Evolutionary conservation across 495 filamentous ascomycete species (phyloP), one percentile per base, ranked within the genome.

Genomic region (Penicillium ochrochloron): DNA sequence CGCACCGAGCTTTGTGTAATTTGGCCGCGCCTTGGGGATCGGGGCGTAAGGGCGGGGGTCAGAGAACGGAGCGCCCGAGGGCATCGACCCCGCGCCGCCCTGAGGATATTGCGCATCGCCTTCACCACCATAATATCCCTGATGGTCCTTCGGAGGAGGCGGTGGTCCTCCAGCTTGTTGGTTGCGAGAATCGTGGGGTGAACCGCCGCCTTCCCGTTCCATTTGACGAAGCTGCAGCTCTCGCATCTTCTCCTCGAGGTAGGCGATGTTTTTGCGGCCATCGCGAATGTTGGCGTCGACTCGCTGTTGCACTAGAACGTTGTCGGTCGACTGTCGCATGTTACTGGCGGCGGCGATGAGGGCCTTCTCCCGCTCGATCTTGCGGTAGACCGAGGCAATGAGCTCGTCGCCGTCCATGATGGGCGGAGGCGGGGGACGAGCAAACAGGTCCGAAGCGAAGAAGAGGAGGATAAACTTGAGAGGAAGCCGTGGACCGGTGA

Each of bases 331-430:
- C 80, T 92, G 91, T 82, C 93, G 90, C 92, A 99, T 96, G 62
- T 90, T 86, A 74, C 92, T 92, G 57, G 96, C 96, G 68, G 92
- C 93, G 77, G 92, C 89, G 84, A 99, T 95, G 68, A 99, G 87
- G 70, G 90, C 90, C 84, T 94, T 93, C 78, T 99, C 96, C 76
- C 95, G 87, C 84, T 97, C 93, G 79, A 98, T 97, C 92, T 99
- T 98, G 80, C 88, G 90, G 81, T 90, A 87, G 82, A 98, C 92
- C 80, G 94, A 90, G 79, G 84, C 85, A 80, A 94, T 87, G 70
- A 91, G 87, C 70, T 93, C 90, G 69, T 96, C 92, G 77, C 78
- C 78, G 62, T 80, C 80, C 80, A 82, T 82, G 70, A 66, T 81
- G 78, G 65, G 64, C 60, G 67, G 67, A 60, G 65, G 59, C 60